phyloP scores from a whole-genome alignment of 306 rosid species.

The Vigna hirtella region DNA sequence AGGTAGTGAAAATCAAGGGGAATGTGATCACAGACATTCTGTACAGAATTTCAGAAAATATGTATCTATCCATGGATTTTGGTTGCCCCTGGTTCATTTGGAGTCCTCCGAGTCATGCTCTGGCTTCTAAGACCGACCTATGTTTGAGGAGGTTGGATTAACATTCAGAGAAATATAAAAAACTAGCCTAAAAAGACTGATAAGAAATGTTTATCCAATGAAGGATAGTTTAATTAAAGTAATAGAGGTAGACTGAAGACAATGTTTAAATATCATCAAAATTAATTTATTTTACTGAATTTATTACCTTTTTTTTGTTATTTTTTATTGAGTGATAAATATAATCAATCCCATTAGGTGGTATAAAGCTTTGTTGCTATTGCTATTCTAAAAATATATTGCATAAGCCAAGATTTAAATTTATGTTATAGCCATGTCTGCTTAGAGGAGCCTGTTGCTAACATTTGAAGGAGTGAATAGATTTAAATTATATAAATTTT shows the following conservation, averaged over 20 bases:
- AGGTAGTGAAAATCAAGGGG: constrained; percentile 24
- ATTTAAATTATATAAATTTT: too few relatives aligned
- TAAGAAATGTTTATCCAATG: background rate
- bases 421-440: background rate
- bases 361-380: background rate
- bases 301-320: background rate
- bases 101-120: background rate
- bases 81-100: constrained; percentile 15
- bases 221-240: background rate
- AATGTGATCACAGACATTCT: background rate
- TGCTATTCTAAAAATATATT: background rate
- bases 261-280: background rate
- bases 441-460: background rate
- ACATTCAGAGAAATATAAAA: background rate
- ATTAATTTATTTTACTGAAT: background rate
- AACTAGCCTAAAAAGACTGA: background rate
- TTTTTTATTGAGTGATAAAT: background rate
- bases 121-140: background rate
- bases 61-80: constrained; percentile 7
- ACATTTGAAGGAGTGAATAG: background rate
- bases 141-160: background rate
- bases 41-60: constrained; percentile 32
- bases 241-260: background rate
- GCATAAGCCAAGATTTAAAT: background rate
- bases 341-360: background rate